Percentiles rank a stretch among this genome's conserved stretches.
These are phyloP conservation scores for Pneumocystis oryctolagi DNA, from an alignment of 1,139 yeast species.

Conservation along the genomic window DNA sequence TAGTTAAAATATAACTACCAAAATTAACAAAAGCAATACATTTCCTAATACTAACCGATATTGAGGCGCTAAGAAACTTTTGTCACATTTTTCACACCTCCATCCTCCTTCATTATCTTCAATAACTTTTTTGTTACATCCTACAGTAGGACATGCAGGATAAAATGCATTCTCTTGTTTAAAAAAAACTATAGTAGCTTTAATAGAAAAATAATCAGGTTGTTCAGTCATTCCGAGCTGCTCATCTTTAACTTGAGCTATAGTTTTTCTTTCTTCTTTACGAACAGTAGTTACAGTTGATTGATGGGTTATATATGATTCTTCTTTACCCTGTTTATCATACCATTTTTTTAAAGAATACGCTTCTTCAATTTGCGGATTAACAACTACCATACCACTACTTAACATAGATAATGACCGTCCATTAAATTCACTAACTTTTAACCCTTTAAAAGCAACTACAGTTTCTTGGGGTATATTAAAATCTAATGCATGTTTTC, in stretches of 20 bases:
- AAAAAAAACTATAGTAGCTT: constrained; percentile 58
- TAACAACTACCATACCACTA: constrained; percentile 56
- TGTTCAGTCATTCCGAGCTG: constrained; percentile 51
- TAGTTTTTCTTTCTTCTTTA: constrained; percentile 32
- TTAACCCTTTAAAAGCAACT: constrained; percentile 82
- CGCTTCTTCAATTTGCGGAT: constrained; percentile 84
- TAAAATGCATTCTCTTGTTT: constrained; percentile 67
- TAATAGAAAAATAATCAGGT: constrained; percentile 62
- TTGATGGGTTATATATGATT: constrained; percentile 13
- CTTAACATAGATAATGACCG: constrained; percentile 69
- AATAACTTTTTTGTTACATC: constrained; percentile 71
- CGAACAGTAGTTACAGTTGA: constrained; percentile 29
- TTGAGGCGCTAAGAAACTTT: constrained; percentile 49
- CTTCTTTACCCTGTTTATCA: constrained; percentile 52
- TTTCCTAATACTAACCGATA: constrained; percentile 41
- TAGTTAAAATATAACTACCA: constrained; percentile 35
- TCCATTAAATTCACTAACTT: constrained; percentile 80
- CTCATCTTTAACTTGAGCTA: constrained; percentile 51
- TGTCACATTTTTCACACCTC: constrained; percentile 89
- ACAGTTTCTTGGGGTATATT: constrained; percentile 60
- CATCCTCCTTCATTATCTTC: constrained; percentile 49
- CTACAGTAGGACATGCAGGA: constrained; percentile 66
- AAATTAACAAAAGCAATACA: neutral
- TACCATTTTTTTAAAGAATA: constrained; percentile 89
- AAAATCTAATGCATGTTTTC: constrained; percentile 64